Percentiles rank a stretch among this genome's conserved stretches.
These are phyloP conservation scores for Chytridium lagenaria DNA, from an alignment of 371 early-diverging fungal genomes.

Conservation along the genomic window DNA sequence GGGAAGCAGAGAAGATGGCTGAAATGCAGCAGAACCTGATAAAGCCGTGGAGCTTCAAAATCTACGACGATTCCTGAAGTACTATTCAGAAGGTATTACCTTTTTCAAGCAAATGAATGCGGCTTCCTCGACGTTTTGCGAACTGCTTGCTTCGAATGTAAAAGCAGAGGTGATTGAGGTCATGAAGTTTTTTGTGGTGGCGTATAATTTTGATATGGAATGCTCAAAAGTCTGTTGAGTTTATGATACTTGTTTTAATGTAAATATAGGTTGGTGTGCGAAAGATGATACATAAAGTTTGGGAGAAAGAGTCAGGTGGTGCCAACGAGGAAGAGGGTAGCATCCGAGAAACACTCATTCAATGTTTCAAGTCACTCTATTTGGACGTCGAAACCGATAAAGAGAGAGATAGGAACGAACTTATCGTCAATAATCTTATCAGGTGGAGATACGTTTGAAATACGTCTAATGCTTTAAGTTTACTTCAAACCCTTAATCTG, in stretches of 20 bases:
- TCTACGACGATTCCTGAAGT: conserved; percentile 56
- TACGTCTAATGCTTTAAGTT: neutral
- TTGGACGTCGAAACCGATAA: conserved; percentile 63
- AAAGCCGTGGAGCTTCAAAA: conserved; percentile 36
- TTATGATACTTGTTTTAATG: neutral
- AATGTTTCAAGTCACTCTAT: conserved; percentile 80
- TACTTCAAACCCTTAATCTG: conserved; percentile 56
- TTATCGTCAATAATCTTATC: conserved; percentile 46
- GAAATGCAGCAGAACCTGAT: neutral
- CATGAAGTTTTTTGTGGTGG: conserved; percentile 91
- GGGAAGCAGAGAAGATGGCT: neutral
- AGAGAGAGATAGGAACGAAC: conserved; percentile 22
- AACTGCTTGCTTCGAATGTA: conserved; percentile 84
- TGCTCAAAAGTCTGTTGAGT: conserved; percentile 63
- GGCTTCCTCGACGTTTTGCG: conserved; percentile 75
- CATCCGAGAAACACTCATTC: conserved; percentile 78
- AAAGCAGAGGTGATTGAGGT: conserved; percentile 93
- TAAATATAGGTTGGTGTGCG: conserved; percentile 77
- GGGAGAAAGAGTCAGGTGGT: conserved; percentile 83
- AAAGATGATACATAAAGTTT: conserved; percentile 94
- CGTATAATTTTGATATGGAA: conserved; percentile 83
- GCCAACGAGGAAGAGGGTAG: conserved; percentile 77
- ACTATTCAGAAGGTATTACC: conserved; percentile 83
- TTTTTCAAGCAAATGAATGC: conserved; percentile 80
- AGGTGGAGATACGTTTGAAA: conserved; percentile 17